phyloP scores from a whole-genome alignment of 768 basidiomycete species.

The Russula virescens region DNA sequence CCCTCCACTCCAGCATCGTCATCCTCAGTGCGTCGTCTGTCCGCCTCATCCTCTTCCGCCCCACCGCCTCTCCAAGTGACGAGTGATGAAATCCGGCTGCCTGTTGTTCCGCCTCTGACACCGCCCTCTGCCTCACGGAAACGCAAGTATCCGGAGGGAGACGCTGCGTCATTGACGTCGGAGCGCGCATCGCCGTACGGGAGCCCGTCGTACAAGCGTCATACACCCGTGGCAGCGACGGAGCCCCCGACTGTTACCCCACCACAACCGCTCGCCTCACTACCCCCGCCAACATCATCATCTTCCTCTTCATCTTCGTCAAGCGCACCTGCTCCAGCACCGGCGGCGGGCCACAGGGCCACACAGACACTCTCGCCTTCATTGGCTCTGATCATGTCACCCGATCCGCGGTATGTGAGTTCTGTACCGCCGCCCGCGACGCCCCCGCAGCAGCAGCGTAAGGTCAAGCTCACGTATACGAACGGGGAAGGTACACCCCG shows the following conservation, averaged over 20 bases:
- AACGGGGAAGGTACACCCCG: slow-evolving; percentile 17
- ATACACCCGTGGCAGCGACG: slow-evolving; percentile 25
- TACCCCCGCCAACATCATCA: neutral
- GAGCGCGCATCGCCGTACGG: slow-evolving; percentile 14
- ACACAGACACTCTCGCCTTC: slow-evolving; percentile 51
- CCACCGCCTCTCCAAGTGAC: neutral
- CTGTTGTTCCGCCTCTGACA: slow-evolving; percentile 15
- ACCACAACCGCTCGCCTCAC: neutral
- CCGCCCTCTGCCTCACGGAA: slow-evolving; percentile 29
- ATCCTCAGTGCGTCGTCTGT: slow-evolving; percentile 18
- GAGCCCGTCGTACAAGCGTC: slow-evolving; percentile 21
- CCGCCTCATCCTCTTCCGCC: neutral
- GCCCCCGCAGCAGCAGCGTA: slow-evolving; percentile 24
- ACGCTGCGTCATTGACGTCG: neutral
- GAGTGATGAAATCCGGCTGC: slow-evolving; percentile 7
- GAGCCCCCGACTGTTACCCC: slow-evolving; percentile 12
- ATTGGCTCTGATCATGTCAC: slow-evolving; percentile 59
- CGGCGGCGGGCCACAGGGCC: slow-evolving; percentile 33
- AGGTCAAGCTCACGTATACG: slow-evolving; percentile 22
- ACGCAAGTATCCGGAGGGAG: slow-evolving; percentile 33
- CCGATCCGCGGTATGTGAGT: slow-evolving; percentile 29
- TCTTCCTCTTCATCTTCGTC: slow-evolving; percentile 7
- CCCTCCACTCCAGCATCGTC: slow-evolving; percentile 21
- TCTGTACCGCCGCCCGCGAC: slow-evolving; percentile 13
- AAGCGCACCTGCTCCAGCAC: neutral